Evolutionary conservation across 805 yeast species (phyloP), one percentile per base, ranked within the genome.

Genomic region (Metschnikowia baotianmanensis): DNA sequence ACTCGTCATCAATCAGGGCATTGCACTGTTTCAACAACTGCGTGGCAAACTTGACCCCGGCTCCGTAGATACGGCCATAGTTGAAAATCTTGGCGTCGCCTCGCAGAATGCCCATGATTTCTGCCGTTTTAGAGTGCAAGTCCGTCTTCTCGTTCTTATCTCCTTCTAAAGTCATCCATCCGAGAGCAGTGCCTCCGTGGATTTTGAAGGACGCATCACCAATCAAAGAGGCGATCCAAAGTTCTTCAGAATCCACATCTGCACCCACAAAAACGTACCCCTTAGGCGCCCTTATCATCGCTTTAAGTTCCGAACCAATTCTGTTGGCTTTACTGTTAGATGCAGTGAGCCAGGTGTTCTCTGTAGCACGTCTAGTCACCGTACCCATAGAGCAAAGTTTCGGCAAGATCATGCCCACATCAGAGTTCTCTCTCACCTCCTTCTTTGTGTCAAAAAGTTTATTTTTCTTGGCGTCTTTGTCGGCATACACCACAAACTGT

Each of bases 111-210:
- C 96, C 96, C 58, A 93, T 64, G 50, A 95, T 89, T 9, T 74
- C 73, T 0, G 99, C 96, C 0, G 98, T 93, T 50, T 86, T 89
- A 0, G 97, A 88, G 59, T 93, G 99, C 45, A 95, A 65, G 65
- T 93, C 99, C 0, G 99, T 95, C 4, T 93, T 95, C 40, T 85
- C 91, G 42, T 69, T 72, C 63, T 93, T 93, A 4, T 91, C 81
- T 15, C 99, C 99, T 67, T 93, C 99, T 41, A 93, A 71, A 2
- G 97, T 90, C 99, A 93, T 95, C 99, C 99, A 95, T 0, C 98
- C 97, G 40, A 95, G 76, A 0, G 98, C 96, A 0, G 98, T 88
- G 11, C 95, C 95, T 5, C 99, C 99, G 61, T 93, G 99, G 18
- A 86, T 67, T 24, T 83, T 78, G 62, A 91, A 87, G 38, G 83